A percentile compares a stretch with the other conserved stretches of the same genome.
phyloP scores from a whole-genome alignment of 2,329 filamentous ascomycete species.

The Didymella exigua region DNA sequence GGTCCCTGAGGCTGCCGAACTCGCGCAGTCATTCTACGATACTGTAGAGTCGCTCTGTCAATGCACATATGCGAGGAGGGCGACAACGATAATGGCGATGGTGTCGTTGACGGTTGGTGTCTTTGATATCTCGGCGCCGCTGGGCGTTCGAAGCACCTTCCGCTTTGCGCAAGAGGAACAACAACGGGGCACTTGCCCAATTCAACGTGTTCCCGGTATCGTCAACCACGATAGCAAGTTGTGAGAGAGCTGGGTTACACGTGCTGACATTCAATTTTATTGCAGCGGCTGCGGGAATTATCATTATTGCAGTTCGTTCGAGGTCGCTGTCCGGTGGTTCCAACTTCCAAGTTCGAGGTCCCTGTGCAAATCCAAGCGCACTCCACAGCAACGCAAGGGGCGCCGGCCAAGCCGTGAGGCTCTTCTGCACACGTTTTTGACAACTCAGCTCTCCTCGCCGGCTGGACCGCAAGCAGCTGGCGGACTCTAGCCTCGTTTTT shows the following conservation, averaged over 20 bases:
- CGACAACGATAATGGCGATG: too few species aligned
- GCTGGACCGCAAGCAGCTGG: conserved; percentile 11
- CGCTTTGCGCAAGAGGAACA: conserved; percentile 6
- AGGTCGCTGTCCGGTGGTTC: neutral
- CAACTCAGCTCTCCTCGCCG: conserved; percentile 7
- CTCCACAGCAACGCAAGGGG: conserved; percentile 14
- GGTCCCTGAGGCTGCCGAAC: too few species aligned
- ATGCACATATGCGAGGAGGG: too few species aligned
- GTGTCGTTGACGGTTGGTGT: too few species aligned
- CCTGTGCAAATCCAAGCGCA: conserved; percentile 17
- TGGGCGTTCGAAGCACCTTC: conserved; percentile 6
- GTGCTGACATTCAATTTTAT: neutral
- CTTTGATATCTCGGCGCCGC: too few species aligned
- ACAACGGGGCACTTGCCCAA: conserved; percentile 12
- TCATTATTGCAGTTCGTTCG: conserved; percentile 1
- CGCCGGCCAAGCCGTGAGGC: conserved; percentile 12
- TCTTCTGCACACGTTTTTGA: conserved; percentile 14
- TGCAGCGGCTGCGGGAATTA: neutral
- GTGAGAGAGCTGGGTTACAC: neutral
- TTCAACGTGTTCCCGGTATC: conserved; percentile 2
- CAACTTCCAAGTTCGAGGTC: conserved; percentile 3
- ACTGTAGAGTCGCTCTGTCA: too few species aligned
- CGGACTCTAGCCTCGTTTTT: neutral
- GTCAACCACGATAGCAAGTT: neutral
- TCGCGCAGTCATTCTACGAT: too few species aligned